Percentiles rank a stretch among this genome's conserved stretches.
phyloP scores from a whole-genome alignment of 164 flowering plant genomes.

The Nymphaea thermarum region DNA sequence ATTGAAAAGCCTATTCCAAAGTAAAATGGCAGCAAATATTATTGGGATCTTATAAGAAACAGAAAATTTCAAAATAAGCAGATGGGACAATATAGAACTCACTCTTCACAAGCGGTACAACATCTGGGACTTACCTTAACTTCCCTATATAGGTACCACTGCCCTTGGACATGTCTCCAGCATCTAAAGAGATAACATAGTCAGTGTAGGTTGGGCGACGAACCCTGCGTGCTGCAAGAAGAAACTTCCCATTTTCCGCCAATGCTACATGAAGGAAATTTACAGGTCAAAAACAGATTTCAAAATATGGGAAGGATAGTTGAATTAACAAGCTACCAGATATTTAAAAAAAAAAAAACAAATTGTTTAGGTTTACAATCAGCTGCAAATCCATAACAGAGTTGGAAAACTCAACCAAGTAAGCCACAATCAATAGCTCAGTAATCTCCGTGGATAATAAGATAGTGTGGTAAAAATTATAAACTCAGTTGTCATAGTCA shows the following conservation, averaged over 20 bases:
- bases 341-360: neutral
- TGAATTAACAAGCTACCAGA: neutral
- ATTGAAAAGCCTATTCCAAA: too few species aligned
- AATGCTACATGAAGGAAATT: slow-evolving; percentile 30
- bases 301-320: neutral
- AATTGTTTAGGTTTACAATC: neutral
- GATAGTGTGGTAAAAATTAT: too few species aligned
- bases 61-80: too few species aligned
- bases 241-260: slow-evolving; percentile 60
- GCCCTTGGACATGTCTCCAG: slow-evolving; percentile 54
- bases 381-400: neutral
- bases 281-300: neutral
- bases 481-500: too few species aligned
- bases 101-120: neutral
- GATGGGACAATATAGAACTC: neutral
- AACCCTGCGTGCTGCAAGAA: slow-evolving; percentile 61
- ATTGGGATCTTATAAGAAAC: too few species aligned
- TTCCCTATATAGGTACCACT: slow-evolving; percentile 56
- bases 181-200: slow-evolving; percentile 45
- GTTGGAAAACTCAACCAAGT: neutral
- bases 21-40: too few species aligned
- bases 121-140: slow-evolving; percentile 33
- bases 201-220: slow-evolving; percentile 60
- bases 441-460: too few species aligned
- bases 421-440: neutral